Percentiles rank a stretch among this genome's conserved stretches.
phyloP scores from a whole-genome alignment of 2,329 filamentous ascomycete genomes.

The Aspergillus jensenii region DNA sequence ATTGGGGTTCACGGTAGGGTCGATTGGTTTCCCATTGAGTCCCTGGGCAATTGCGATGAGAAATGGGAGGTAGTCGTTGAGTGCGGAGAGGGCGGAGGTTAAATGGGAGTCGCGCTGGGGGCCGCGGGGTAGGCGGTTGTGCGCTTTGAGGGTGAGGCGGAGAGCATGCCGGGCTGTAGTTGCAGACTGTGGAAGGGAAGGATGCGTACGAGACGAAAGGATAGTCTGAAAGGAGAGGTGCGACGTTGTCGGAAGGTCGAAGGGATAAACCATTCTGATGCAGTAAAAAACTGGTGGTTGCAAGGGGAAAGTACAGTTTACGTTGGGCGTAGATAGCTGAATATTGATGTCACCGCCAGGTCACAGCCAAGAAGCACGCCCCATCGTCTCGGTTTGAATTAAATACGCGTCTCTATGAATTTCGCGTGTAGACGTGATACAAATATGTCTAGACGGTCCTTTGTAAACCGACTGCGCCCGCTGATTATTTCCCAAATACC shows the following conservation, averaged over 20 bases:
- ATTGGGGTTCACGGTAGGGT: constrained; percentile 5
- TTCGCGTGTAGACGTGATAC: background rate
- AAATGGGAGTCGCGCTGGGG: constrained; percentile 70
- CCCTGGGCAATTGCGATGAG: constrained; percentile 75
- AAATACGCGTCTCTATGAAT: background rate
- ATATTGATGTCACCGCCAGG: constrained; percentile 23
- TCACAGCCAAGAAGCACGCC: constrained; percentile 14
- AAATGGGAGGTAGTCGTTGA: constrained; percentile 81
- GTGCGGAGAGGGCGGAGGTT: constrained; percentile 63
- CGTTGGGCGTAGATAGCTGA: constrained; percentile 9
- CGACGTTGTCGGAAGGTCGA: constrained; percentile 85
- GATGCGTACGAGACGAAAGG: constrained; percentile 79
- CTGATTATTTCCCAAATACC: background rate
- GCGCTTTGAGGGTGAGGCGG: constrained; percentile 78
- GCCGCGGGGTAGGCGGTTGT: constrained; percentile 76
- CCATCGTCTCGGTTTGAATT: background rate
- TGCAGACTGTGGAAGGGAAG: constrained; percentile 78
- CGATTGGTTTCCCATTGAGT: constrained; percentile 56
- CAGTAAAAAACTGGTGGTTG: constrained; percentile 4
- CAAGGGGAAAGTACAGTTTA: constrained; percentile 8
- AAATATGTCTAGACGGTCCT: background rate
- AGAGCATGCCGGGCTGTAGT: constrained; percentile 83
- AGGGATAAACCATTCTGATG: constrained; percentile 78
- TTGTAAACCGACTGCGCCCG: background rate
- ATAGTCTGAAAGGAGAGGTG: constrained; percentile 76